Conservation (phyloP, 1,284 basidiomycete genomes). For the Uromyces viciae-fabae region DNA sequence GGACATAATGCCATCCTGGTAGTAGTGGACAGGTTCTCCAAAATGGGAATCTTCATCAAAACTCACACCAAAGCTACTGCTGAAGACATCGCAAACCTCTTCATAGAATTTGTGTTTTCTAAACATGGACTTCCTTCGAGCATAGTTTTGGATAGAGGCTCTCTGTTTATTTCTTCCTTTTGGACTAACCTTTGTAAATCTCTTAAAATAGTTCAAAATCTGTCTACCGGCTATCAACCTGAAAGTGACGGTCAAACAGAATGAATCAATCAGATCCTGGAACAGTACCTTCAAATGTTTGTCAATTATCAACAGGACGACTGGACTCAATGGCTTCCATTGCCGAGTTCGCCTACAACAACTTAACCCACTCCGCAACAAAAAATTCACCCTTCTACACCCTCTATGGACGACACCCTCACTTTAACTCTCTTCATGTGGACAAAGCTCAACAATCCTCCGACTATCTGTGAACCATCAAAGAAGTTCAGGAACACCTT, state of each 20-base stretch:
- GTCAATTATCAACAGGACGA: slow-evolving; percentile 3
- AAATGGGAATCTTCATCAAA: neutral
- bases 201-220: neutral
- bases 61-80: neutral
- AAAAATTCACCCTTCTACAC: neutral
- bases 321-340: neutral
- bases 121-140: neutral
- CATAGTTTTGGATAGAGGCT: neutral
- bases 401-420: neutral
- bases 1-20: neutral
- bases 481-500: no score
- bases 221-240: slow-evolving; percentile 1
- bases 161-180: neutral
- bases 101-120: neutral
- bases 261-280: neutral
- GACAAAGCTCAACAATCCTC: neutral
- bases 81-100: neutral
- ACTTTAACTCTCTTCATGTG: neutral
- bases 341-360: slow-evolving; percentile 8
- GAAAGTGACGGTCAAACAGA: neutral
- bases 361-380: neutral
- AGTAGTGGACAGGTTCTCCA: neutral
- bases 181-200: neutral
- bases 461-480: no score
- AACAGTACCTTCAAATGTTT: neutral